These are phyloP conservation scores for Saturnispora serradocipensis DNA, from an alignment of 805 yeast genomes.

Conservation along the genomic window DNA sequence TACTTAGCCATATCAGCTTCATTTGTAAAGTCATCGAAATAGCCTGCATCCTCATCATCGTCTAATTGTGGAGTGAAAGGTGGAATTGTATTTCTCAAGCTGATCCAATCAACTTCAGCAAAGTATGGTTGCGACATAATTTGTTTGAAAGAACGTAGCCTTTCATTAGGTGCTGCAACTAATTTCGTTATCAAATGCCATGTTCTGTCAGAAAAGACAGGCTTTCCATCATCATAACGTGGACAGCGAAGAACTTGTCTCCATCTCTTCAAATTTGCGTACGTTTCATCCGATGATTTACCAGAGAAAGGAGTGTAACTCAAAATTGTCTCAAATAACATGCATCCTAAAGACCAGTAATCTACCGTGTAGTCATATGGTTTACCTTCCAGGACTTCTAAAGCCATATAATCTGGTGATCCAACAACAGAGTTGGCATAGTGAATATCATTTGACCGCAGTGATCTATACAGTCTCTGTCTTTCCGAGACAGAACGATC, in stretches of 20 bases:
- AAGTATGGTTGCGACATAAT: slow-evolving; percentile 75
- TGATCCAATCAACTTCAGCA: slow-evolving; percentile 71
- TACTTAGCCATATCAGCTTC: slow-evolving; percentile 97
- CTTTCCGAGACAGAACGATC: slow-evolving; percentile 79
- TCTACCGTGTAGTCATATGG: slow-evolving; percentile 93
- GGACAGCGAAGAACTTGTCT: slow-evolving; percentile 82
- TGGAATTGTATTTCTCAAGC: slow-evolving; percentile 62
- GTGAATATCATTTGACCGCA: slow-evolving; percentile 69
- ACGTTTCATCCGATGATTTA: slow-evolving; percentile 86
- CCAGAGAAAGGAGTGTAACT: slow-evolving; percentile 98
- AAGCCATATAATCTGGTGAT: slow-evolving; percentile 97
- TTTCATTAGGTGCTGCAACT: slow-evolving; percentile 67
- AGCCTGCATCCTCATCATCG: slow-evolving; percentile 96
- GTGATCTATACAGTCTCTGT: slow-evolving; percentile 73
- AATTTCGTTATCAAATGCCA: slow-evolving; percentile 80
- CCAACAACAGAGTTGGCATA: slow-evolving; percentile 96
- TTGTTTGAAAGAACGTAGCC: slow-evolving; percentile 74
- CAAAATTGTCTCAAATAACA: slow-evolving; percentile 89
- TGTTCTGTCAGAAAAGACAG: slow-evolving; percentile 90
- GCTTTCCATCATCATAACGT: slow-evolving; percentile 81
- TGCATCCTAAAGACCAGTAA: slow-evolving; percentile 98
- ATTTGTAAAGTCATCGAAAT: slow-evolving; percentile 93
- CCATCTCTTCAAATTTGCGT: slow-evolving; percentile 90
- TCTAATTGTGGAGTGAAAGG: slow-evolving; percentile 97
- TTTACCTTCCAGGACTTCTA: slow-evolving; percentile 91